Evolutionary conservation across 2,329 filamentous ascomycete species (phyloP).

Genomic region (Chrysoporthe deuterocubensis): DNA sequence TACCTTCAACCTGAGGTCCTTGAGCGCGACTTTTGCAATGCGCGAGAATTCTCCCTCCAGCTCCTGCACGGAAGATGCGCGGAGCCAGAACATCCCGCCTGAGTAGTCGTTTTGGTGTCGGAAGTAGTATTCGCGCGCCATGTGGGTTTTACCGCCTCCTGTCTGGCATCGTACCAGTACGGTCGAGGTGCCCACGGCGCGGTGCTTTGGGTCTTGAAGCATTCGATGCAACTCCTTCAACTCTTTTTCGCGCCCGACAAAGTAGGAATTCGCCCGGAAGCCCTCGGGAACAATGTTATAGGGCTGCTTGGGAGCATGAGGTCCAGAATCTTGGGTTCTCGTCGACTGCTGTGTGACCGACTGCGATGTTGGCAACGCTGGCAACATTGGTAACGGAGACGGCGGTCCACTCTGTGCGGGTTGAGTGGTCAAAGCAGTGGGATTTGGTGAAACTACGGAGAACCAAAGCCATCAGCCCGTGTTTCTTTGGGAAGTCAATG

Average conservation of each 20-base stretch:
- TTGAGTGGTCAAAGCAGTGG: slow-evolving; percentile 21
- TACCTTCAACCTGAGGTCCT: slow-evolving; percentile 46
- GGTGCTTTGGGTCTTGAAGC: slow-evolving; percentile 59
- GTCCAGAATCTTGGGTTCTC: slow-evolving; percentile 14
- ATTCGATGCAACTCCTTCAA: slow-evolving; percentile 62
- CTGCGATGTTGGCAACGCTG: slow-evolving; percentile 9
- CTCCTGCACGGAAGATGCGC: slow-evolving; percentile 62
- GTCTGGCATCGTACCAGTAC: slow-evolving; percentile 68
- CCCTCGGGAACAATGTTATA: slow-evolving; percentile 55
- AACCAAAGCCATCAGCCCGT: slow-evolving; percentile 32
- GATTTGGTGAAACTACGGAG: slow-evolving; percentile 27
- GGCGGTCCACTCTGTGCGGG: slow-evolving; percentile 20
- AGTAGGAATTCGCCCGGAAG: slow-evolving; percentile 66
- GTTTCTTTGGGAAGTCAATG: slow-evolving; percentile 17
- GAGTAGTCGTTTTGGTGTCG: slow-evolving; percentile 61
- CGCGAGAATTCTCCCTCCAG: slow-evolving; percentile 67
- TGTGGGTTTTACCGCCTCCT: slow-evolving; percentile 70
- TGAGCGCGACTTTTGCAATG: slow-evolving; percentile 62
- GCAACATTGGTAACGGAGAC: slow-evolving; percentile 29
- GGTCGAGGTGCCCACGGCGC: slow-evolving; percentile 62
- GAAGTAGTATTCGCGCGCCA: slow-evolving; percentile 71
- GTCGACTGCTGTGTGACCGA: slow-evolving; percentile 1
- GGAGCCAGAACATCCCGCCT: slow-evolving; percentile 72
- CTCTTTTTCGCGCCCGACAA: slow-evolving; percentile 63
- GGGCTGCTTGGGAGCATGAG: slow-evolving; percentile 27